phyloP scores from a whole-genome alignment of 352 stramenopile species.

The Globisporangium uncinulatum region DNA sequence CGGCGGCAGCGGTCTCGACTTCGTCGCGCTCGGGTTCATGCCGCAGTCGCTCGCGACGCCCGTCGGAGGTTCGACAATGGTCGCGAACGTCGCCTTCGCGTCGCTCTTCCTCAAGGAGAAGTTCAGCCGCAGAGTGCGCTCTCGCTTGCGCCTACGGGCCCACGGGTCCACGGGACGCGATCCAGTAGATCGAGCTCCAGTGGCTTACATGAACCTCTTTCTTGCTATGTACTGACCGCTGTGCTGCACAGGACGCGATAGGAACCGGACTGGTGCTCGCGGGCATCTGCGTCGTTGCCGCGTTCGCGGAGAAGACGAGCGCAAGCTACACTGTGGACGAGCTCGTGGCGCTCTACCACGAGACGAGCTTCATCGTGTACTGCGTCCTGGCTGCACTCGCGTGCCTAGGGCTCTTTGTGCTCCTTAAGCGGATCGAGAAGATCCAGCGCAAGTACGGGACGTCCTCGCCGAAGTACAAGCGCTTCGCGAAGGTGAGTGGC shows the following conservation, averaged over 20 bases:
- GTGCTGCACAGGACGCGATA: conserved; percentile 30
- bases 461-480: conserved; percentile 43
- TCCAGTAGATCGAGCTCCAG: no score
- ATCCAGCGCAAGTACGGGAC: conserved; percentile 32
- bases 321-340: conserved; percentile 73
- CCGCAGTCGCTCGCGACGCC: conserved; percentile 77
- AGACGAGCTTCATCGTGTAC: conserved; percentile 66
- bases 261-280: conserved; percentile 61
- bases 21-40: conserved; percentile 72
- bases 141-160: background rate
- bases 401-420: conserved; percentile 27
- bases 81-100: conserved; percentile 82
- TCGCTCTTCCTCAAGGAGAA: conserved; percentile 73
- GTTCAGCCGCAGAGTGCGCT: conserved; percentile 36
- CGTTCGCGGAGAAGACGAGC: conserved; percentile 71
- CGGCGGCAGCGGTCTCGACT: conserved; percentile 64
- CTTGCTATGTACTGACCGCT: background rate
- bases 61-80: conserved; percentile 74
- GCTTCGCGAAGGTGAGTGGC: conserved; percentile 28
- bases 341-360: conserved; percentile 58
- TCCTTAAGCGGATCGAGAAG: conserved; percentile 41
- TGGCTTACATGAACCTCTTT: no score
- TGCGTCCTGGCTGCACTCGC: conserved; percentile 38
- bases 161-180: no score
- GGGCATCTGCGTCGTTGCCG: conserved; percentile 74